Conservation (phyloP, 2,329 filamentous ascomycete species). For the Ophiosphaerella herpotricha region DNA sequence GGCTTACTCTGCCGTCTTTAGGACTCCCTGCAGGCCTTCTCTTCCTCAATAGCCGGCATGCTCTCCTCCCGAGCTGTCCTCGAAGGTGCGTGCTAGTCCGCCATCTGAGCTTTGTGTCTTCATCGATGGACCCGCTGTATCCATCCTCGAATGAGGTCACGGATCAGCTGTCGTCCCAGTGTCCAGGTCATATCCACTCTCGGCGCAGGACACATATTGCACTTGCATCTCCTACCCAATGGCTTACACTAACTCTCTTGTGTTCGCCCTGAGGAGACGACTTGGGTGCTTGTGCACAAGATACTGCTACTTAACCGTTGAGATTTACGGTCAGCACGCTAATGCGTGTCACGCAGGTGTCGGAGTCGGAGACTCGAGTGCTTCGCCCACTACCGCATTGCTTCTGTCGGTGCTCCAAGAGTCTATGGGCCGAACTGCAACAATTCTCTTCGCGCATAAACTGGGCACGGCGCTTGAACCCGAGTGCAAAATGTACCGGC, state of each 20-base stretch:
- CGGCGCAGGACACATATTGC: slow-evolving; percentile 3
- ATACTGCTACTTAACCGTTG: too few species aligned
- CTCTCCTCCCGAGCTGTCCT: slow-evolving; percentile 83
- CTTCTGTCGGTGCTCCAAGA: slow-evolving; percentile 84
- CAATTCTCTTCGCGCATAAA: slow-evolving; percentile 82
- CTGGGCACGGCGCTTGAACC: slow-evolving; percentile 83
- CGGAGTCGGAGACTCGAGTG: slow-evolving; percentile 80
- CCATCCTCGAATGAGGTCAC: not conserved
- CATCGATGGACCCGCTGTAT: not conserved
- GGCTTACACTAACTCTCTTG: not conserved
- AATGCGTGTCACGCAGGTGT: slow-evolving; percentile 56
- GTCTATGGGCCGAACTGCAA: slow-evolving; percentile 78
- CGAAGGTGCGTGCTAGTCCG: slow-evolving; percentile 56
- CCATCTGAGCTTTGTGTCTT: not conserved
- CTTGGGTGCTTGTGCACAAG: too few species aligned
- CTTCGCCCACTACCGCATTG: slow-evolving; percentile 79
- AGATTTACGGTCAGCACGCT: not conserved
- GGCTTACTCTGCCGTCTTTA: slow-evolving; percentile 17
- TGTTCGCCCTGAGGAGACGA: not conserved
- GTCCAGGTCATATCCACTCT: not conserved
- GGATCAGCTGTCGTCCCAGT: slow-evolving; percentile 2
- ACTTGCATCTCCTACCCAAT: not conserved
- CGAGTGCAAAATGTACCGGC: slow-evolving; percentile 87
- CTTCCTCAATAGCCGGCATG: slow-evolving; percentile 77
- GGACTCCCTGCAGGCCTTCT: slow-evolving; percentile 85